A percentile compares a stretch with the other conserved stretches of the same genome.
phyloP scores from a whole-genome alignment of 306 rosid genomes.

The Castanea sativa region DNA sequence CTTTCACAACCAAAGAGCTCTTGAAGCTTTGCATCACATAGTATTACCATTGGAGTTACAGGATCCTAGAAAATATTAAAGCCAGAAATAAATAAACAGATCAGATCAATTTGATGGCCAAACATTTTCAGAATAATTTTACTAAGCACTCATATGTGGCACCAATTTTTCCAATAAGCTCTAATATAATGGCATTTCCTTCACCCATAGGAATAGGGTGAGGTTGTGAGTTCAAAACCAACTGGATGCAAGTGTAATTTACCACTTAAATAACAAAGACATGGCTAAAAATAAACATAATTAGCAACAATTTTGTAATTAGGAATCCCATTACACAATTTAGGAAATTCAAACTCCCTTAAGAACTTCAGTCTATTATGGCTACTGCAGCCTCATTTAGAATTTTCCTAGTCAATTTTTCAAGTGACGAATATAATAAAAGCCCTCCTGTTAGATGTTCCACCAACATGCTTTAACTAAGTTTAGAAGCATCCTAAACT shows the following conservation, averaged over 20 bases:
- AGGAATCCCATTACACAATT: background rate
- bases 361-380: background rate
- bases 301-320: background rate
- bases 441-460: conserved; percentile 6
- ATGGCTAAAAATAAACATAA: background rate
- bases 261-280: background rate
- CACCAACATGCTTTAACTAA: background rate
- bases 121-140: background rate
- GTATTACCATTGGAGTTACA: conserved; percentile 60
- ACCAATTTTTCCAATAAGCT: background rate
- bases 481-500: conserved; percentile 5
- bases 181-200: background rate
- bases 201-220: background rate
- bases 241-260: background rate
- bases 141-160: background rate
- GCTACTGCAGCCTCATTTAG: background rate
- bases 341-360: background rate
- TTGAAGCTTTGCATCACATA: conserved; percentile 72
- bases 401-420: background rate
- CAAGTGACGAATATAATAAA: background rate
- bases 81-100: background rate
- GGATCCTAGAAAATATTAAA: conserved; percentile 60
- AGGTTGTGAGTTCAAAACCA: background rate
- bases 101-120: conserved; percentile 18
- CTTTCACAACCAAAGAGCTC: conserved; percentile 80